Percentiles rank a stretch among this genome's conserved stretches.
Evolutionary conservation across 2,329 filamentous ascomycete genomes (phyloP).

Genomic region (Parastagonospora nodorum): DNA sequence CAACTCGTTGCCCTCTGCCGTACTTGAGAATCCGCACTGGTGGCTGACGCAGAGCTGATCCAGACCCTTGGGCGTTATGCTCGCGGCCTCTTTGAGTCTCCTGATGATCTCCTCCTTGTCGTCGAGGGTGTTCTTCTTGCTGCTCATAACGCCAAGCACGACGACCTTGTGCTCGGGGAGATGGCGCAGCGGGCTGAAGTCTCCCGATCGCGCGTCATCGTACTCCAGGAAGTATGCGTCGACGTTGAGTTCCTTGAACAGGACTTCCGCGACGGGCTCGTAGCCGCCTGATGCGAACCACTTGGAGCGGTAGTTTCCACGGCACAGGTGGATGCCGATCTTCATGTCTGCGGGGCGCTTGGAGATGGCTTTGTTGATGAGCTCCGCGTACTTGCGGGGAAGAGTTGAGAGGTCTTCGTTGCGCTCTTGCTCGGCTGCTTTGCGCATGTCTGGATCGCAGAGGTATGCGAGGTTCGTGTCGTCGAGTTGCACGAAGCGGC

Average conservation of each 20-base stretch:
- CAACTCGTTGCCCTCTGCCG: slow-evolving; percentile 62
- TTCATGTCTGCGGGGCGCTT: slow-evolving; percentile 60
- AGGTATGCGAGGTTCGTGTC: slow-evolving; percentile 66
- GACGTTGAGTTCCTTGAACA: slow-evolving; percentile 62
- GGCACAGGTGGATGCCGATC: slow-evolving; percentile 62
- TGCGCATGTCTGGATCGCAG: slow-evolving; percentile 61
- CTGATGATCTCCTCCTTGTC: slow-evolving; percentile 50
- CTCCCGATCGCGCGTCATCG: slow-evolving; percentile 61
- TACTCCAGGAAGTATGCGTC: slow-evolving; percentile 66
- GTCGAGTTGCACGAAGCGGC: slow-evolving; percentile 63
- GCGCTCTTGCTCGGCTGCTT: slow-evolving; percentile 55
- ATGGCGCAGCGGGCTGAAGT: slow-evolving; percentile 61
- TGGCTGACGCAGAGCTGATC: slow-evolving; percentile 62
- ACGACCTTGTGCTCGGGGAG: slow-evolving; percentile 61
- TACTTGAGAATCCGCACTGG: slow-evolving; percentile 64
- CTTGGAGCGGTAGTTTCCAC: slow-evolving; percentile 62
- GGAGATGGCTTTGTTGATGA: slow-evolving; percentile 61
- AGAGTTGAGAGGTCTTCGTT: slow-evolving; percentile 57
- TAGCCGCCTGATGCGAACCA: slow-evolving; percentile 65
- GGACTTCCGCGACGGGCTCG: slow-evolving; percentile 62
- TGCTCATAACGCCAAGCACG: slow-evolving; percentile 61
- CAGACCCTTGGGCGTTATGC: slow-evolving; percentile 57
- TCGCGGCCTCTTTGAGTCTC: slow-evolving; percentile 44
- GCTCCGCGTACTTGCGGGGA: slow-evolving; percentile 57
- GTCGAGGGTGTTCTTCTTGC: slow-evolving; percentile 64